Evolutionary conservation across 345 rosid genomes (phyloP).

Genomic region (Raphanus sativus): DNA sequence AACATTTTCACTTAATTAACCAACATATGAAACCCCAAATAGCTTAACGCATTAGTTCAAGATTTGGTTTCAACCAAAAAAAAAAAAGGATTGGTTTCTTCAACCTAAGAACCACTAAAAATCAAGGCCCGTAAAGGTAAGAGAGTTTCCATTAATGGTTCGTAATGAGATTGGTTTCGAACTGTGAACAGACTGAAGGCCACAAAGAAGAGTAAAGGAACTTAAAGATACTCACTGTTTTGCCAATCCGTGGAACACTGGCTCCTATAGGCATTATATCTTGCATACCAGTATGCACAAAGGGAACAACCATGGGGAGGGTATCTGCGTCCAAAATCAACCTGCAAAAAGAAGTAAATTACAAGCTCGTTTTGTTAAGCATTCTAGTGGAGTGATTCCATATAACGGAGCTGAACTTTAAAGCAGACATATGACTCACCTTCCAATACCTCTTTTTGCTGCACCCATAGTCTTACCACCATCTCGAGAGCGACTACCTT

Average conservation of each 20-base stretch:
- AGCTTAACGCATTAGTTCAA: not conserved
- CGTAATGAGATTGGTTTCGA: not conserved
- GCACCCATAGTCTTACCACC: slow-evolving; percentile 88
- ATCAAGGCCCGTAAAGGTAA: not conserved
- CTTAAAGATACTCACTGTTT: slow-evolving; percentile 52
- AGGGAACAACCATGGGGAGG: slow-evolving; percentile 82
- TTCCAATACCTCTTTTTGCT: slow-evolving; percentile 91
- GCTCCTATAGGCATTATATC: slow-evolving; percentile 96
- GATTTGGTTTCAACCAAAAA: not conserved
- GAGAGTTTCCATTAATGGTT: not conserved
- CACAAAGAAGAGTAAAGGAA: no score
- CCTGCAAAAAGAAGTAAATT: slow-evolving; percentile 41
- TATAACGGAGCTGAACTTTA: not conserved
- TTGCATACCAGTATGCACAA: slow-evolving; percentile 95
- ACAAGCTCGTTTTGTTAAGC: not conserved
- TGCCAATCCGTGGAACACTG: slow-evolving; percentile 84
- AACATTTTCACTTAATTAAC: not conserved
- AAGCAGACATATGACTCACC: slow-evolving; percentile 49
- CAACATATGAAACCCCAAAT: not conserved
- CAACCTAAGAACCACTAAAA: slow-evolving; percentile 4
- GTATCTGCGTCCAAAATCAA: slow-evolving; percentile 83
- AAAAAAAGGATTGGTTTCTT: no score
- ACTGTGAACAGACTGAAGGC: not conserved
- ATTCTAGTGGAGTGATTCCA: not conserved
- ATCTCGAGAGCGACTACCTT: slow-evolving; percentile 92